phyloP scores from a whole-genome alignment of 2,329 filamentous ascomycete species.

The Ceratocystis lukuohia region DNA sequence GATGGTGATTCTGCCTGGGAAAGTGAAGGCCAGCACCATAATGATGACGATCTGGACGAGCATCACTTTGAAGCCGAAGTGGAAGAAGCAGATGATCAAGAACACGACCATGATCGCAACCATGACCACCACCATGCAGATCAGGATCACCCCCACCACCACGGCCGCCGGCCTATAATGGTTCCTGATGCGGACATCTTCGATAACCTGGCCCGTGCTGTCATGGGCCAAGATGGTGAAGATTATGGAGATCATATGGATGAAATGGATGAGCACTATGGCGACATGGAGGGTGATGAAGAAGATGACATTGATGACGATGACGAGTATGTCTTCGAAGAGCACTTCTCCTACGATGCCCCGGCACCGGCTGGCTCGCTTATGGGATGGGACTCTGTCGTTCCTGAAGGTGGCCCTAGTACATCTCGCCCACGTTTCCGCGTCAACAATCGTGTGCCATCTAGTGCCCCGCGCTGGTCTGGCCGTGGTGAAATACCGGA shows the following conservation, averaged over 20 bases:
- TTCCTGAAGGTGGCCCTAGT: conserved; percentile 22
- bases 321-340: conserved; percentile 49
- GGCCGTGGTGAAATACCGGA: conserved; percentile 8
- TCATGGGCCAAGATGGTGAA: conserved; percentile 35
- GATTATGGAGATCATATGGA: conserved; percentile 41
- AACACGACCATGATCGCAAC: conserved; percentile 11
- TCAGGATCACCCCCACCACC: conserved; percentile 12
- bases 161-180: conserved; percentile 25
- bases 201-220: conserved; percentile 42
- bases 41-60: conserved; percentile 39
- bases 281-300: conserved; percentile 30
- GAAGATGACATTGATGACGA: conserved; percentile 61
- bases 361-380: conserved; percentile 33
- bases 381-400: conserved; percentile 41
- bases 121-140: conserved; percentile 16
- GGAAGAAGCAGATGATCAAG: conserved; percentile 36
- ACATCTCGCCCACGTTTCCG: conserved; percentile 33
- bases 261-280: conserved; percentile 38
- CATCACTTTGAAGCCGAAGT: conserved; percentile 39
- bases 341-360: conserved; percentile 38
- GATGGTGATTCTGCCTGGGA: conserved; percentile 50
- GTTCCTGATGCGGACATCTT: conserved; percentile 33
- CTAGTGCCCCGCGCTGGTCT: conserved; percentile 10
- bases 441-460: neutral
- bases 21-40: conserved; percentile 45